Conservation (phyloP, 2,329 filamentous ascomycete species). For the Emmonsiellopsis sp. region DNA sequence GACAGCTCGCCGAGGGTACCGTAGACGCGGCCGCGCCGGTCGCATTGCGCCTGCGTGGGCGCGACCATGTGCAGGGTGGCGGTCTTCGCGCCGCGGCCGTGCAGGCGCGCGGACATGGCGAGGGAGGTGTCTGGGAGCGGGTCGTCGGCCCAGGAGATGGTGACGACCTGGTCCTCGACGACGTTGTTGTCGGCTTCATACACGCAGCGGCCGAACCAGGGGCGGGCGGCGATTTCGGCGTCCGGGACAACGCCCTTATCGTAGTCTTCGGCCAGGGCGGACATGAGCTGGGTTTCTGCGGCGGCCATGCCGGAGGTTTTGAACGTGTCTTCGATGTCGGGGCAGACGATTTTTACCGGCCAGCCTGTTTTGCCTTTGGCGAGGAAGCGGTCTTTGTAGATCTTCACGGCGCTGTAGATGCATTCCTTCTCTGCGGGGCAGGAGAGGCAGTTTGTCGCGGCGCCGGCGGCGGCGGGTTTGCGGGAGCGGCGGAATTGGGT, state of each 20-base stretch:
- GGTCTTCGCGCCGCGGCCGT: constrained; percentile 59
- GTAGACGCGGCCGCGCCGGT: constrained; percentile 76
- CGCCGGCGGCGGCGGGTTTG: constrained; percentile 66
- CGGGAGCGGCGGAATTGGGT: constrained; percentile 67
- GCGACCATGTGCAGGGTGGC: constrained; percentile 92
- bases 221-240: constrained; percentile 38
- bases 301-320: constrained; percentile 34
- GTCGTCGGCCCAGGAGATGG: constrained; percentile 76
- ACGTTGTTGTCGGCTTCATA: constrained; percentile 91
- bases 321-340: constrained; percentile 76
- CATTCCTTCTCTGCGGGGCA: constrained; percentile 68
- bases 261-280: constrained; percentile 46
- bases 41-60: constrained; percentile 76
- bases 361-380: constrained; percentile 59
- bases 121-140: constrained; percentile 21
- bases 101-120: constrained; percentile 14
- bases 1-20: constrained; percentile 77
- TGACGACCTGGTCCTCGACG: constrained; percentile 85
- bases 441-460: constrained; percentile 75
- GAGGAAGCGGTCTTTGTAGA: constrained; percentile 66
- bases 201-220: constrained; percentile 89
- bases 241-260: constrained; percentile 44
- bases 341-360: constrained; percentile 83
- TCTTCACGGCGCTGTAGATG: constrained; percentile 73
- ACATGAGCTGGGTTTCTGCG: constrained; percentile 43